Percentiles rank a stretch among this genome's conserved stretches.
Conservation (phyloP, 495 filamentous ascomycete genomes). For the Annulohypoxylon moriforme region DNA sequence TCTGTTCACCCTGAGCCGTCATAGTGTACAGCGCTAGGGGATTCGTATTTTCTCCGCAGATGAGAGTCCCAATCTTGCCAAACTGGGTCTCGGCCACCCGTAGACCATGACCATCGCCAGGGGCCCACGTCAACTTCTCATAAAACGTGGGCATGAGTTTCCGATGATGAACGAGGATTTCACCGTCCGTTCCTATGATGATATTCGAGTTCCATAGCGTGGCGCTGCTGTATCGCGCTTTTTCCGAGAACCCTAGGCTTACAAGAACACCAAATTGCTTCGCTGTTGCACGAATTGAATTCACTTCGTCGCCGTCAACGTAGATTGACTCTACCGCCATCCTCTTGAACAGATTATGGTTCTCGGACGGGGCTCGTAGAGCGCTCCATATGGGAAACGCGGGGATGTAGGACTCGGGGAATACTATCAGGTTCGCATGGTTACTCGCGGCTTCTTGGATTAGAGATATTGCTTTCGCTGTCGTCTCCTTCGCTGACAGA, state of each 20-base stretch:
- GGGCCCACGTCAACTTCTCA: conserved; percentile 53
- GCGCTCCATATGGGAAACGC: conserved; percentile 54
- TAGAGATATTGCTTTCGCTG: conserved; percentile 52
- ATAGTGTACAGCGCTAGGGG: conserved; percentile 49
- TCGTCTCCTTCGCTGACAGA: conserved; percentile 51
- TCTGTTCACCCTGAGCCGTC: conserved; percentile 45
- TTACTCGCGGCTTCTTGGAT: conserved; percentile 54
- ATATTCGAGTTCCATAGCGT: conserved; percentile 54
- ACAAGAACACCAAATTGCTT: conserved; percentile 42
- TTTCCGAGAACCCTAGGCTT: conserved; percentile 53
- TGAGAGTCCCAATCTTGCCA: conserved; percentile 49
- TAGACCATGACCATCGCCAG: conserved; percentile 52
- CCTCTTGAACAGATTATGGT: conserved; percentile 49
- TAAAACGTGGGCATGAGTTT: conserved; percentile 55
- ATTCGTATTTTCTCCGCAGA: conserved; percentile 58
- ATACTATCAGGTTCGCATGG: conserved; percentile 56
- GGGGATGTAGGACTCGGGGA: conserved; percentile 59
- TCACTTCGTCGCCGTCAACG: conserved; percentile 52
- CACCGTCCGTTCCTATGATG: conserved; percentile 46
- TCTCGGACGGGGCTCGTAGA: conserved; percentile 47
- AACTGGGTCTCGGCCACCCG: conserved; percentile 40
- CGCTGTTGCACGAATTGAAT: conserved; percentile 43
- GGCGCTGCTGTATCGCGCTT: conserved; percentile 46
- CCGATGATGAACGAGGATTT: conserved; percentile 52
- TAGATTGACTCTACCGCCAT: conserved; percentile 48